These are phyloP conservation scores for Syzygium aromaticum DNA, from an alignment of 345 rosid species.

Conservation along the genomic window DNA sequence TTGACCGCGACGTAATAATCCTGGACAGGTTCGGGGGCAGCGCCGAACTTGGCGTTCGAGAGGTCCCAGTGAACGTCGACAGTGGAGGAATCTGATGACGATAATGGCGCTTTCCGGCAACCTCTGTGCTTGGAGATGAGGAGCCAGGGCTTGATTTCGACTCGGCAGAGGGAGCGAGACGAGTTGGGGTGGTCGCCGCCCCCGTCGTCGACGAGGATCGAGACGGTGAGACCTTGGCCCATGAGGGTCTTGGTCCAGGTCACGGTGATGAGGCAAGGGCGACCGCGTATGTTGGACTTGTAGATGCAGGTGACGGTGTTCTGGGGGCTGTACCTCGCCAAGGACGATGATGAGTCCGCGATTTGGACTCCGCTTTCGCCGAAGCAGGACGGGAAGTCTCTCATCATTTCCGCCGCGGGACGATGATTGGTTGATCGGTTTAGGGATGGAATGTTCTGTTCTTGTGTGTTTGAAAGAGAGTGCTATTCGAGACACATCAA, in stretches of 20 bases:
- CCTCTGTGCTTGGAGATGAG: slow-evolving; percentile 72
- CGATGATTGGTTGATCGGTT: neutral
- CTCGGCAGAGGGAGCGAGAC: slow-evolving; percentile 54
- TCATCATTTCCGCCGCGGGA: slow-evolving; percentile 27
- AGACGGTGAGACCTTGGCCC: slow-evolving; percentile 74
- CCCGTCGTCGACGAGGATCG: slow-evolving; percentile 37
- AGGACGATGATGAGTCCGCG: slow-evolving; percentile 73
- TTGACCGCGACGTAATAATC: slow-evolving; percentile 63
- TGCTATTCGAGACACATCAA: neutral
- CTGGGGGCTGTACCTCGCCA: slow-evolving; percentile 49
- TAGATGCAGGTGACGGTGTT: slow-evolving; percentile 74
- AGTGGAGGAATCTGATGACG: slow-evolving; percentile 26
- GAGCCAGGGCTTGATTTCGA: slow-evolving; percentile 86
- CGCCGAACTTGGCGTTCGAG: slow-evolving; percentile 64
- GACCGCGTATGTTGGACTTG: slow-evolving; percentile 51
- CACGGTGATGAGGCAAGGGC: slow-evolving; percentile 56
- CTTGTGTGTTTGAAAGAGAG: neutral
- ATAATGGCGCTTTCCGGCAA: slow-evolving; percentile 12
- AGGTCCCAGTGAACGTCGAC: slow-evolving; percentile 71
- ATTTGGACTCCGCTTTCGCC: slow-evolving; percentile 96
- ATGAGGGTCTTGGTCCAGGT: slow-evolving; percentile 81
- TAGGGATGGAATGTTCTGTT: neutral
- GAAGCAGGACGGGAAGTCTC: slow-evolving; percentile 95
- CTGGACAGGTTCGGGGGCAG: slow-evolving; percentile 72
- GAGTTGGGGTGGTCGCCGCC: slow-evolving; percentile 11